These are phyloP conservation scores for Typha latifolia DNA, from an alignment of 176 grass and related monocot genomes.

Conservation along the genomic window DNA sequence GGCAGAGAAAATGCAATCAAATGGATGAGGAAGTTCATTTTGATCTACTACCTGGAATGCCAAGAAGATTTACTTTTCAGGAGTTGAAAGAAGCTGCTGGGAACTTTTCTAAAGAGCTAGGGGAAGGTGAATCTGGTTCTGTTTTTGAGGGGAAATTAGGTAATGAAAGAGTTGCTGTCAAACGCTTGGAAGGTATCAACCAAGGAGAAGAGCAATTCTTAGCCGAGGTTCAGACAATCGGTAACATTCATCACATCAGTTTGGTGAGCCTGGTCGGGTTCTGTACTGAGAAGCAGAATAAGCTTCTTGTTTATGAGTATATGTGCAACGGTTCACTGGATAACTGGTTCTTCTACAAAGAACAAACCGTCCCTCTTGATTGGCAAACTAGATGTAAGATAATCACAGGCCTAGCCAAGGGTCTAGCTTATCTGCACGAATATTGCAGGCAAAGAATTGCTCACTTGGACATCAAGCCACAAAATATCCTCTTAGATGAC, in stretches of 20 bases:
- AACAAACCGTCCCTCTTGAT: constrained; percentile 15
- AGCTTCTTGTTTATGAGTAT: constrained; percentile 47
- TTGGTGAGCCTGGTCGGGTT: constrained; percentile 51
- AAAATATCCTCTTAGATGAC: too few species aligned
- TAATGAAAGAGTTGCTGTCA: constrained; percentile 37
- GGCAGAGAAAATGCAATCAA: neutral
- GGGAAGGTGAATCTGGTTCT: constrained; percentile 38
- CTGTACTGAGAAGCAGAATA: constrained; percentile 31
- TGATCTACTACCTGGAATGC: constrained; percentile 26
- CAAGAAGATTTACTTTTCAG: constrained; percentile 33
- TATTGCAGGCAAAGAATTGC: constrained; percentile 43
- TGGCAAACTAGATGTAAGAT: constrained; percentile 37
- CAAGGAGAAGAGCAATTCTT: constrained; percentile 33
- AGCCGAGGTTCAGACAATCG: constrained; percentile 44
- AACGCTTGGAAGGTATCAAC: constrained; percentile 32
- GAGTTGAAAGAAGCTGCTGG: constrained; percentile 29
- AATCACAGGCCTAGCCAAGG: constrained; percentile 28
- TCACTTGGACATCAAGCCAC: constrained; percentile 55
- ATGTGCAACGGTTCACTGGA: constrained; percentile 50
- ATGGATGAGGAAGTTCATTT: constrained; percentile 9
- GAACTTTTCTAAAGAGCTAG: constrained; percentile 33
- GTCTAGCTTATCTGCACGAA: constrained; percentile 40
- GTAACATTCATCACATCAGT: constrained; percentile 39
- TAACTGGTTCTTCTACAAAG: constrained; percentile 43
- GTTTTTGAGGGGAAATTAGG: constrained; percentile 38